Base-by-base conservation (phyloP, 1,284 basidiomycete genomes). In the Polyporus tsugae region DNA sequence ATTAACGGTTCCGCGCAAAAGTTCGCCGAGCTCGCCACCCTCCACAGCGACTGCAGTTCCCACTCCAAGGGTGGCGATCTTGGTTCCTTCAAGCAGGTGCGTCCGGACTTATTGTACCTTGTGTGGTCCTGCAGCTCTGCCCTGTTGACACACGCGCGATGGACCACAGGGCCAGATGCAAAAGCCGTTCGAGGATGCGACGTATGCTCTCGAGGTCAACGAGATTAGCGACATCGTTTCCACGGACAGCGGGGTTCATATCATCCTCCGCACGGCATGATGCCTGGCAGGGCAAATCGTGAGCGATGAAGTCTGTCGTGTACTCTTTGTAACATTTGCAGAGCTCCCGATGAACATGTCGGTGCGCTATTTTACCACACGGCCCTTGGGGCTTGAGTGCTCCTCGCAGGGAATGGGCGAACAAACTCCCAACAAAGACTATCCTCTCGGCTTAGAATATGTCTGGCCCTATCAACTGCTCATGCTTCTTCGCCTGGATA, bases 191-290 rank as follows among this genome's bases (percentile, higher is more conserved):
- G 97, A 99, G 83, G 95, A 98, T 33, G 94, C 94, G 4, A 88
- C 96, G 10, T 98, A 91, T 80, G 88, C 82, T 1, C 86, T 99
- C 69, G 79, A 91, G 65, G 87, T 94, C n/a, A 95, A 93, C 17
- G 82, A 95, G 81, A 90, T 99, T 74, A 96, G 95, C 80, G 92
- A 89, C 61, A 84, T 99, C 63, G 87, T 99, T 78, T 90, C 91
- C 76, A 94, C 97, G 49, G 97, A 99, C 76, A 97, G 95, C 73
- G 98, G 98, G n/a, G 94, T 98, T 15, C 98, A 99, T 80, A 80
- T 99, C 73, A 95, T 99, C 77, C 83, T 97, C 80, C 88, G 97
- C 74, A 98, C 96, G 60, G 96, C 85, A 11, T 98, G 80, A 84
- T 10, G 4, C 6, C 46, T 2, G 6, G 4, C 42, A 19, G 42